These are phyloP conservation scores for Trichoderma atrobrunneum DNA, from an alignment of 2,329 filamentous ascomycete genomes.

Conservation along the genomic window DNA sequence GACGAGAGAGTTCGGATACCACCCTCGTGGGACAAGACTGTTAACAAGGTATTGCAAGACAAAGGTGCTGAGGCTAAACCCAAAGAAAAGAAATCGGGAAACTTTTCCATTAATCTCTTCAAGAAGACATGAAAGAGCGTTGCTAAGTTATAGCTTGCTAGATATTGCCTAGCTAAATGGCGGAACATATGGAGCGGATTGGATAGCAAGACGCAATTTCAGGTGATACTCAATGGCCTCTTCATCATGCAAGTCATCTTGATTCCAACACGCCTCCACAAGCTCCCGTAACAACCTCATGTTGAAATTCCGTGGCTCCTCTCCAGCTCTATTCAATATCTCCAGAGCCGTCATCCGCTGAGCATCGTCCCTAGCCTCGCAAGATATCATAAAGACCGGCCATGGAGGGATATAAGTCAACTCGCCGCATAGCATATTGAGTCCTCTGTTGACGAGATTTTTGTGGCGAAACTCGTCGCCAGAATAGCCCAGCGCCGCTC, in stretches of 20 bases:
- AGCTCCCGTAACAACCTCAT: not conserved
- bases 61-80: not conserved
- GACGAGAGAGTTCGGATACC: not conserved
- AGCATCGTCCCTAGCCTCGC: not conserved
- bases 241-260: not conserved
- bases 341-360: not conserved
- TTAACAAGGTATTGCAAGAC: not conserved
- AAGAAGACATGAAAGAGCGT: not conserved
- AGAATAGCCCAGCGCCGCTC: constrained; percentile 2
- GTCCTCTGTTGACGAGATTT: not conserved
- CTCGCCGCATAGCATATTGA: not conserved
- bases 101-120: not conserved
- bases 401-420: not conserved
- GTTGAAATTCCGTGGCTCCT: not conserved
- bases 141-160: not conserved
- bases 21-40: not conserved
- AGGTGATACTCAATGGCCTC: not conserved
- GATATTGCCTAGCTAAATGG: not conserved
- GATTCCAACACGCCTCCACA: constrained; percentile 9
- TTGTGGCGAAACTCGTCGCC: not conserved
- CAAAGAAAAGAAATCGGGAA: not conserved
- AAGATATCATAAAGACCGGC: not conserved
- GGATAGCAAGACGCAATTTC: not conserved
- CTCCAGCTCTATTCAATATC: not conserved
- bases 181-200: not conserved